Evolutionary conservation across 257 asterid genomes (phyloP), one percentile per base, ranked within the genome.

Genomic region (Solanum virginianum): DNA sequence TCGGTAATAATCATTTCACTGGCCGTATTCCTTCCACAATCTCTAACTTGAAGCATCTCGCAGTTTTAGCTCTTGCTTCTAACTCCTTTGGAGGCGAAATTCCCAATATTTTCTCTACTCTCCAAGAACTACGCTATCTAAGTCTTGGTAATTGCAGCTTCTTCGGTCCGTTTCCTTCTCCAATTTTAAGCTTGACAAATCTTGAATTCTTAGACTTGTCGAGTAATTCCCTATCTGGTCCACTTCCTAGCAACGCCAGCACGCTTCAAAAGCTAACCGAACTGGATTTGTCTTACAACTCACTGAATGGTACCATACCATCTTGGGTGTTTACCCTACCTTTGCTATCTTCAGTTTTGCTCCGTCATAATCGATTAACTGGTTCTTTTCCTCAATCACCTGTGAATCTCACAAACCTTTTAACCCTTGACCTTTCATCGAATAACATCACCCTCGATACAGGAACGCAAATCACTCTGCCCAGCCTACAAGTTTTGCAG

Each of bases 401-500:
- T 68, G 77, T 3, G 2, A 69, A 69, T 69, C 51, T 69, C 26
- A 57, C 63, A 18, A 18, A 18, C 26, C 63, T 57, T 18, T 8
- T 0, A 2, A 7, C 0, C 26, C 63, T 57, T 57, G 63, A 57
- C 65, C 0, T 59, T 20, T 20, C 65, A 59, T 20, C 65, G 1
- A 59, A 59, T 59, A 59, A 59, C 65, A 59, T 59, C 29, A 59
- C 65, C 0, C 0, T 6, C 4, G 29, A 59, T 59, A 13, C 6
- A 13, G 29, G 65, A 59, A 4, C 9, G 1, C 1, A 9, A 1
- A 59, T 59, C 26, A 20, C 65, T 0, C 4, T 59, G 9, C 65
- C 6, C 20, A 8, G 26, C 3, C 65, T 59, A 8, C 0, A 0
- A 59, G 0, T 0, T 8, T 10, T 59, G 29, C 4, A 0, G 1